Base-by-base conservation (phyloP, 2,329 filamentous ascomycete species). In the Monilinia fructicola region DNA sequence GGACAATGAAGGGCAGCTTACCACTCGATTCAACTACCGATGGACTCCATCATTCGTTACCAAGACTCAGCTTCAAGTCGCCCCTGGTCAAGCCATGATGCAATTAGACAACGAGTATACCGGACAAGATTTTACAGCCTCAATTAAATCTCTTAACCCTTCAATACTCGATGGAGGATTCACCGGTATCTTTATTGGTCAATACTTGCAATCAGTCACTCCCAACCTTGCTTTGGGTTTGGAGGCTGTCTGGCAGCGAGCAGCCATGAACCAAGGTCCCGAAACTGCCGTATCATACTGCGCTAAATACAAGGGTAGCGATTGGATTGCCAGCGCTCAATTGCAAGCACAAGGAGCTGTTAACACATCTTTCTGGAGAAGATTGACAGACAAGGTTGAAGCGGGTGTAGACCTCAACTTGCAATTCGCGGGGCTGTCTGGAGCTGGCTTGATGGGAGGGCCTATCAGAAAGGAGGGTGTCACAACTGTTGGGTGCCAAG, bases 41-140 rank as follows among this genome's bases (percentile, higher is more conserved):
- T 96, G 93, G 92, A 87, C 84, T 71, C 85, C 87, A 71, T 84
- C 87, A 74, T 83, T 96, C 70, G 88, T 96, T 72, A 90, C 92
- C 78, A 98, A 97, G 84, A 87, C 91, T 68, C 90, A 93, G 75
- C 86, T 95, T 72, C 92, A 96, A 80, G 89, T 97, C 74, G 88
- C 91, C 72, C 87, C 90, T 62, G 89, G 87, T 71, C 86, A 86
- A 70, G 90, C 93, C 75, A 93, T 98, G 86, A 84, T 95, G 69
- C 93, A 96, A 76, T 85, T 97, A 78, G 95, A 99, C 79, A 92
- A 96, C 78, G 95, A 99, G 81, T 98, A 97, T 81, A 91, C 87
- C 28, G 95, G 95, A 77, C 83, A 87, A 75, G 95, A 99, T 80
- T 99, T 99, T 81, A 94, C 91, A 54, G 92, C 93, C 31, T 94